These are phyloP conservation scores for Taiozyma sp. DNA, from an alignment of 1,139 yeast genomes.

Conservation along the genomic window DNA sequence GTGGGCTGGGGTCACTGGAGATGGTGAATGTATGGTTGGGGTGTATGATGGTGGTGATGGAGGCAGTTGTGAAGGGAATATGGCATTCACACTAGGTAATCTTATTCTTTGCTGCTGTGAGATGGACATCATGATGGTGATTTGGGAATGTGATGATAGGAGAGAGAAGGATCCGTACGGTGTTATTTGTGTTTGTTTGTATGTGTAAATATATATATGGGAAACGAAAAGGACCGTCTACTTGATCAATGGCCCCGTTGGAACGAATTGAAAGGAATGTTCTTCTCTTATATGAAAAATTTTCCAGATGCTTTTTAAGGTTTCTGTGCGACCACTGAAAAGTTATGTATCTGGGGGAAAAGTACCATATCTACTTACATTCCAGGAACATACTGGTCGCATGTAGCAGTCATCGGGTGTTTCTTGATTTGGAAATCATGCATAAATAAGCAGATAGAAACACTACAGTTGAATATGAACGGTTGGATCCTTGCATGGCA, in stretches of 20 bases:
- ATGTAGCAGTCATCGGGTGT: not conserved
- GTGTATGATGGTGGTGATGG: not conserved
- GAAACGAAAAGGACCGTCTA: too few species aligned
- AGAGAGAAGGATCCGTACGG: not conserved
- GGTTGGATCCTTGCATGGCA: not conserved
- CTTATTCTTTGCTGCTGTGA: constrained; percentile 7
- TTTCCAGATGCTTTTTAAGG: not conserved
- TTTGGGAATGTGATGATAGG: not conserved
- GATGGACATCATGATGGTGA: not conserved
- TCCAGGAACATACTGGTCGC: not conserved
- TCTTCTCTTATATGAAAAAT: not conserved
- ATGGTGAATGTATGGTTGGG: not conserved
- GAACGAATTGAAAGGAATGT: not conserved
- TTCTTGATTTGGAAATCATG: not conserved
- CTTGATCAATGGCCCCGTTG: not conserved
- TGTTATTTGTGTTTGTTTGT: not conserved
- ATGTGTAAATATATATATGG: not conserved
- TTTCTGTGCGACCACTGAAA: not conserved
- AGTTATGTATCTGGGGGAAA: not conserved
- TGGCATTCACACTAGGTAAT: constrained; percentile 15
- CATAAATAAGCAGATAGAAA: not conserved
- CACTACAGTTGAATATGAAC: not conserved
- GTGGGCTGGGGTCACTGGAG: not conserved
- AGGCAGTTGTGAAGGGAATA: constrained; percentile 7
- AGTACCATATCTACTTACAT: not conserved